Evolutionary conservation across 2,329 filamentous ascomycete species (phyloP).

Genomic region (Pseudogymnoascus sp.): DNA sequence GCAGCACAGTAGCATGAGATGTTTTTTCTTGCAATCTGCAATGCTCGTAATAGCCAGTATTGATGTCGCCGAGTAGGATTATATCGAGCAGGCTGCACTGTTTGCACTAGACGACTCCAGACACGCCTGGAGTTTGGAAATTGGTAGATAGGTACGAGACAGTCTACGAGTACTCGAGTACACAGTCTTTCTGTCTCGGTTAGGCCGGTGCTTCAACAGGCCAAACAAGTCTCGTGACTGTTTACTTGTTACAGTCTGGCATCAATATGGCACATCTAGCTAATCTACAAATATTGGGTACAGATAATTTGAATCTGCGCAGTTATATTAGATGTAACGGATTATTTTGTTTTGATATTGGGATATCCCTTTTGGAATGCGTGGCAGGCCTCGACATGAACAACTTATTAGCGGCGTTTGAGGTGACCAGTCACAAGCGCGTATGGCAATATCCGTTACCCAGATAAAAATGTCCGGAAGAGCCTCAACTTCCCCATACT

Average conservation of each 20-base stretch:
- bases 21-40: slow-evolving; percentile 1
- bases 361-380: slow-evolving; percentile 8
- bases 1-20: slow-evolving; percentile 7
- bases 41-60: slow-evolving; percentile 2
- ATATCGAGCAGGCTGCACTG: slow-evolving; percentile 9
- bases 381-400: slow-evolving; percentile 12
- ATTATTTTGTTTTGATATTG: slow-evolving; percentile 10
- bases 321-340: not conserved
- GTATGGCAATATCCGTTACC: not conserved
- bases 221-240: slow-evolving; percentile 12
- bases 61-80: not conserved
- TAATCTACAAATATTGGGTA: slow-evolving; percentile 5
- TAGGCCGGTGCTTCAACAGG: slow-evolving; percentile 10
- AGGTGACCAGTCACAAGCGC: slow-evolving; percentile 1
- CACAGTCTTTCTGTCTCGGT: slow-evolving; percentile 12
- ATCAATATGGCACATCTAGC: slow-evolving; percentile 7
- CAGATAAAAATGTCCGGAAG: slow-evolving; percentile 9
- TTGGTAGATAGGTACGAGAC: slow-evolving; percentile 13
- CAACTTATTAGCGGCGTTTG: slow-evolving; percentile 12
- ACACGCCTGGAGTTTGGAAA: slow-evolving; percentile 12
- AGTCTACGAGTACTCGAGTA: slow-evolving; percentile 10
- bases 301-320: not conserved
- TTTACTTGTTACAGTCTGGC: slow-evolving; percentile 5
- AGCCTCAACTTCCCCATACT: slow-evolving; percentile 10
- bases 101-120: slow-evolving; percentile 10